phyloP scores from a whole-genome alignment of 352 stramenopile species.

The Phytophthora idaei region DNA sequence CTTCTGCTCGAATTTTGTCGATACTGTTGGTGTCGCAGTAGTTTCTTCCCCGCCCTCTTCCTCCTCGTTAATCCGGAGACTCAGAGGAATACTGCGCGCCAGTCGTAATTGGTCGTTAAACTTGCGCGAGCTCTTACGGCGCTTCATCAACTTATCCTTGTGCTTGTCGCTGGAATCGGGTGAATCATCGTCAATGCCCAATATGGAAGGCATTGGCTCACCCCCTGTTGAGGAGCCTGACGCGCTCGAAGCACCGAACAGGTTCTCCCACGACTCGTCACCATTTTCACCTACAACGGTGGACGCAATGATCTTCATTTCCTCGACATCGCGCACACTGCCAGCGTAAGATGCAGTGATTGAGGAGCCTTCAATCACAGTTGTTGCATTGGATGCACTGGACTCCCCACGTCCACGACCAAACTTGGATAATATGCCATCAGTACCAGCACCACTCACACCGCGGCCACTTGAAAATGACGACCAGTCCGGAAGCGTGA shows the following conservation, averaged over 20 bases:
- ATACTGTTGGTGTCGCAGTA: slow-evolving; percentile 13
- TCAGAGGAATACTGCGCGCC: slow-evolving; percentile 59
- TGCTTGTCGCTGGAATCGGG: slow-evolving; percentile 41
- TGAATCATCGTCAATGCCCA: slow-evolving; percentile 36
- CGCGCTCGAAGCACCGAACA: slow-evolving; percentile 52
- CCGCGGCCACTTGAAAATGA: slow-evolving; percentile 40
- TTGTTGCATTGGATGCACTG: slow-evolving; percentile 42
- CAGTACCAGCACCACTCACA: slow-evolving; percentile 14
- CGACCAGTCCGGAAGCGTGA: slow-evolving; percentile 68
- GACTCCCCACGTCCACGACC: slow-evolving; percentile 40
- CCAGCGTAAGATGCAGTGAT: slow-evolving; percentile 45
- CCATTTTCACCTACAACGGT: slow-evolving; percentile 42
- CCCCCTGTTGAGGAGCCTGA: slow-evolving; percentile 14
- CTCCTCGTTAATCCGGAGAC: slow-evolving; percentile 58
- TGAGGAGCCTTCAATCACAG: slow-evolving; percentile 50
- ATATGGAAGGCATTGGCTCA: slow-evolving; percentile 32
- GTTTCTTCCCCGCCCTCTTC: slow-evolving; percentile 20
- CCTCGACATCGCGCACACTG: slow-evolving; percentile 53
- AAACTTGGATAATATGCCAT: slow-evolving; percentile 41
- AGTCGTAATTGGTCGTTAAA: slow-evolving; percentile 73
- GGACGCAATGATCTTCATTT: slow-evolving; percentile 72
- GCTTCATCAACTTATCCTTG: slow-evolving; percentile 55
- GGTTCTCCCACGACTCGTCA: slow-evolving; percentile 73
- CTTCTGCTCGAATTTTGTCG: slow-evolving; percentile 20
- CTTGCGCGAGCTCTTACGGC: slow-evolving; percentile 66